A percentile compares a stretch with the other conserved stretches of the same genome.
phyloP scores from a whole-genome alignment of 441 rosid species.

The Erysimum cheiri region DNA sequence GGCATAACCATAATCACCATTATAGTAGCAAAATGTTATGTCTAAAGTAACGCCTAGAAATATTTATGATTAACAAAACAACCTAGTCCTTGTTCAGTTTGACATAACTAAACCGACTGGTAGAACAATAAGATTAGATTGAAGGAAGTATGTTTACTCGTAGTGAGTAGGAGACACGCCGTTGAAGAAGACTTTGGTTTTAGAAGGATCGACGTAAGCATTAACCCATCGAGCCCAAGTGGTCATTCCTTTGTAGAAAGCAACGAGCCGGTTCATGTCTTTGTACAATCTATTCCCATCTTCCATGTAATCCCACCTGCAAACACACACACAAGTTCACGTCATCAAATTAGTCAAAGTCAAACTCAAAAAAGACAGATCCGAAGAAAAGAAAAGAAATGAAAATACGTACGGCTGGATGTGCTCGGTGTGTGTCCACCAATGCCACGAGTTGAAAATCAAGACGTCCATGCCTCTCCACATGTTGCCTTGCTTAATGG shows the following conservation, averaged over 20 bases:
- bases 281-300: constrained; percentile 55
- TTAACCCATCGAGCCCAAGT: constrained; percentile 82
- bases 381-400: not conserved
- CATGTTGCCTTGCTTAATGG: constrained; percentile 58
- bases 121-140: not conserved
- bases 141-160: constrained; percentile 47
- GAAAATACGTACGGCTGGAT: constrained; percentile 62
- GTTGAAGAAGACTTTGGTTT: constrained; percentile 69
- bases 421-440: constrained; percentile 75
- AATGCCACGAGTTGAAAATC: constrained; percentile 75
- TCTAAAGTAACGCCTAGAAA: not conserved
- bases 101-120: not conserved
- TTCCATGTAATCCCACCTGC: constrained; percentile 66
- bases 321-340: not conserved
- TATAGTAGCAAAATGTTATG: too few species aligned
- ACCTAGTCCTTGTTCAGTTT: not conserved
- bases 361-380: constrained; percentile 5
- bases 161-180: constrained; percentile 72
- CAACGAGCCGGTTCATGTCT: constrained; percentile 68
- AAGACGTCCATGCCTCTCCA: constrained; percentile 79
- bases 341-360: constrained; percentile 15
- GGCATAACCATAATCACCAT: too few species aligned
- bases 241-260: constrained; percentile 66
- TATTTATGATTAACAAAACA: not conserved
- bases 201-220: constrained; percentile 53